A percentile compares a stretch with the other conserved stretches of the same genome.
Evolutionary conservation across 257 asterid genomes (phyloP).

Genomic region (Hygrophila difformis): DNA sequence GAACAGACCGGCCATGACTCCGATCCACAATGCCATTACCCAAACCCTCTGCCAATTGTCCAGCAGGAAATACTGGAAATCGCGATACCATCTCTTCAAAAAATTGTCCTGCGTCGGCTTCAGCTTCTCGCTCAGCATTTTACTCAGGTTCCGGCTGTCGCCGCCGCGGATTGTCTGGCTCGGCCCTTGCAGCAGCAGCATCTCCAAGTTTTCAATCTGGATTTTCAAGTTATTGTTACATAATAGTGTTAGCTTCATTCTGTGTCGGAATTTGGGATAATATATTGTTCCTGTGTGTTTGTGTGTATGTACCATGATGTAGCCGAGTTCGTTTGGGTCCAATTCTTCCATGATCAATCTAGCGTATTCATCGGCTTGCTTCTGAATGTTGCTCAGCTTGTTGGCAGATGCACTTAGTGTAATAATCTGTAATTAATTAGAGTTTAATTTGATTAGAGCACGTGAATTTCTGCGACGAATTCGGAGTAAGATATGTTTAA

Average conservation of each 20-base stretch:
- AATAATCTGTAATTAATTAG: conserved; percentile 46
- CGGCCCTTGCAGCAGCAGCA: conserved; percentile 84
- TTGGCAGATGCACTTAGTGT: conserved; percentile 87
- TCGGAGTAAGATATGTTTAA: background rate
- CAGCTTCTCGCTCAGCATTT: conserved; percentile 82
- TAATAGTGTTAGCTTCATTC: background rate
- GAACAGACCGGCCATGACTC: conserved; percentile 76
- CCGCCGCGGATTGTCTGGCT: conserved; percentile 43
- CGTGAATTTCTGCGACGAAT: no score
- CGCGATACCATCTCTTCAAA: conserved; percentile 40
- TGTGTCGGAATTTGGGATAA: no score
- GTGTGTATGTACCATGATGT: conserved; percentile 48
- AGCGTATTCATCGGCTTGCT: conserved; percentile 93
- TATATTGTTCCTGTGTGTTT: no score
- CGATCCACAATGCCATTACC: conserved; percentile 84
- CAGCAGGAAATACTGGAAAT: conserved; percentile 42
- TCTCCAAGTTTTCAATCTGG: conserved; percentile 75
- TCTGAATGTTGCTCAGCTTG: conserved; percentile 76
- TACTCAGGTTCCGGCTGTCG: conserved; percentile 71
- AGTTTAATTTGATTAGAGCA: no score
- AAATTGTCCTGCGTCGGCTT: conserved; percentile 46
- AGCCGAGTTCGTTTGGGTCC: conserved; percentile 69
- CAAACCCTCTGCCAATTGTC: conserved; percentile 96
- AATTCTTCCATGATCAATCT: conserved; percentile 90
- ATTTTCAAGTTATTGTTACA: conserved; percentile 8